Conservation (phyloP, 75 land plant species). For the Pseudotsuga menziesii region DNA sequence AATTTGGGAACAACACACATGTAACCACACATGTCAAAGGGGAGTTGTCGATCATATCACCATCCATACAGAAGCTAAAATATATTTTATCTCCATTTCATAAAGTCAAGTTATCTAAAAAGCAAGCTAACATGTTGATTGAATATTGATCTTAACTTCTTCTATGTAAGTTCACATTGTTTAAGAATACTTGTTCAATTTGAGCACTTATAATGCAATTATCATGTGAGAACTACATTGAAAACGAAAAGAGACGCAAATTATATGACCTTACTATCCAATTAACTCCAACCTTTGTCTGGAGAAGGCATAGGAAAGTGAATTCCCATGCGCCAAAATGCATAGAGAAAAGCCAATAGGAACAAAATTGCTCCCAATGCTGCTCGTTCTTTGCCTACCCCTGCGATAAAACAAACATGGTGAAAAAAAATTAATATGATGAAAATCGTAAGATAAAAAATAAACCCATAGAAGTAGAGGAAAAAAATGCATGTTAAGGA, state of each 20-base stretch:
- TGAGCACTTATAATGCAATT: background rate
- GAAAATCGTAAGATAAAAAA: background rate
- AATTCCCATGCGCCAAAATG: constrained; percentile 95
- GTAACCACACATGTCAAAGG: too few species aligned
- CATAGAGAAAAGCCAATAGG: constrained; percentile 74
- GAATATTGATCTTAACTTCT: background rate
- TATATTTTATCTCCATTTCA: background rate
- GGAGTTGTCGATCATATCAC: too few species aligned
- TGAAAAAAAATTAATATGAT: background rate
- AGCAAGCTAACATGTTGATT: background rate
- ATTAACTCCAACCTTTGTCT: constrained; percentile 50
- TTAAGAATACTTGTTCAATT: background rate
- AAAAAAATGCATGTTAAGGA: background rate
- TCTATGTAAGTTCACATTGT: background rate
- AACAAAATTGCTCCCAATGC: constrained; percentile 68
- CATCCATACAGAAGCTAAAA: too few species aligned
- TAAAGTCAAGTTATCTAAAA: background rate
- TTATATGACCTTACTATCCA: background rate
- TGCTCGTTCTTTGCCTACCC: constrained; percentile 76
- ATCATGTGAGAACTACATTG: background rate
- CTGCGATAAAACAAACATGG: constrained; percentile 24
- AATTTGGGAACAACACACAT: too few species aligned
- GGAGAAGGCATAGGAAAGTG: constrained; percentile 96
- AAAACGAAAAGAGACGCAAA: background rate
- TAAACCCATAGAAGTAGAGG: background rate